These are phyloP conservation scores for Coemansia sp. DNA, from an alignment of 192 early-diverging fungal genomes.

Conservation along the genomic window DNA sequence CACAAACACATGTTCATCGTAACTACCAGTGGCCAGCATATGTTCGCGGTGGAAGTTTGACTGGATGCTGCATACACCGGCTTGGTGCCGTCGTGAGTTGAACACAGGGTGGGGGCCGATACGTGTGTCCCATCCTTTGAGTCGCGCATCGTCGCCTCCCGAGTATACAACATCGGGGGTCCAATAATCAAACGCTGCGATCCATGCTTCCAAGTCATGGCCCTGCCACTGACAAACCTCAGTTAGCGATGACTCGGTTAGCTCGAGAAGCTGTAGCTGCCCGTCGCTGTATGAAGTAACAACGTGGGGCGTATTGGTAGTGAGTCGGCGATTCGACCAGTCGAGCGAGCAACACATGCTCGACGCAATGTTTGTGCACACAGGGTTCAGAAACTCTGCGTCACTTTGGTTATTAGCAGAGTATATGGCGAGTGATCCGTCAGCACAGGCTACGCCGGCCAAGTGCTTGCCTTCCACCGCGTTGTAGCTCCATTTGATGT, in stretches of 20 bases:
- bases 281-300: constrained; percentile 82
- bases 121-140: constrained; percentile 89
- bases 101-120: constrained; percentile 59
- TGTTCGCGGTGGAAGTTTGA: constrained; percentile 75
- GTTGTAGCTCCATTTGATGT: constrained; percentile 73
- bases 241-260: constrained; percentile 51
- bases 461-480: constrained; percentile 50
- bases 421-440: constrained; percentile 61
- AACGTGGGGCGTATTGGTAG: constrained; percentile 29
- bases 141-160: constrained; percentile 80
- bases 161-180: constrained; percentile 65
- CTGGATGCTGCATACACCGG: constrained; percentile 91
- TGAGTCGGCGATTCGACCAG: constrained; percentile 69
- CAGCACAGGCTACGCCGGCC: constrained; percentile 63
- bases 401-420: constrained; percentile 31
- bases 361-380: constrained; percentile 41
- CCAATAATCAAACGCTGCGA: constrained; percentile 85
- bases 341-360: constrained; percentile 84
- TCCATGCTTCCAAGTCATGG: constrained; percentile 94
- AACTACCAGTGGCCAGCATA: constrained; percentile 87
- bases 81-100: constrained; percentile 70
- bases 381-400: constrained; percentile 26
- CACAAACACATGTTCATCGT: constrained; percentile 83
- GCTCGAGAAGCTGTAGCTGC: constrained; percentile 55
- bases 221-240: constrained; percentile 65